These are phyloP conservation scores for Mortierella sp. DNA, from an alignment of 371 early-diverging fungal species.

Conservation along the genomic window DNA sequence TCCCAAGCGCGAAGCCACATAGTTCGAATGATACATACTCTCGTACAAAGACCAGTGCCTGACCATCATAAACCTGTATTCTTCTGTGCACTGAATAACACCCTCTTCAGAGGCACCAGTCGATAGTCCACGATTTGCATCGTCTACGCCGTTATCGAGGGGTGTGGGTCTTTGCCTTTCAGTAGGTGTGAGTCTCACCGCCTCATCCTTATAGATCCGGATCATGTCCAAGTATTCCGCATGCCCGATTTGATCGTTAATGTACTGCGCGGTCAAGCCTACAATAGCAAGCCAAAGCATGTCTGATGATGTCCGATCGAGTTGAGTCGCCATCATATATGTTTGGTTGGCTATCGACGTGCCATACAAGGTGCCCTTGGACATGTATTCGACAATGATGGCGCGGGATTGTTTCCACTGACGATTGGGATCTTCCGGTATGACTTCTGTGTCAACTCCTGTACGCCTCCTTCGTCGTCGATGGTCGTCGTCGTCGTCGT, in stretches of 20 bases:
- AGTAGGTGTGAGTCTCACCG: conserved; percentile 56
- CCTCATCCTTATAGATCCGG: conserved; percentile 67
- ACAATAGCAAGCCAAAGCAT: conserved; percentile 69
- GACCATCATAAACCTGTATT: conserved; percentile 85
- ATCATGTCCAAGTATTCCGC: conserved; percentile 64
- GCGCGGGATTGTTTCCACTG: conserved; percentile 38
- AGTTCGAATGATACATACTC: conserved; percentile 86
- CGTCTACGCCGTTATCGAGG: not conserved
- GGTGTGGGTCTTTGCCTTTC: not conserved
- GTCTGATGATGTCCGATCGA: conserved; percentile 31
- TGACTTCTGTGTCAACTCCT: conserved; percentile 30
- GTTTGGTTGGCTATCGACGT: conserved; percentile 48
- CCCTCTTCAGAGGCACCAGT: conserved; percentile 31
- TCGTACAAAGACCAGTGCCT: conserved; percentile 93
- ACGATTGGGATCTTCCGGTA: conserved; percentile 13
- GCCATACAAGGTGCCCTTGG: conserved; percentile 26
- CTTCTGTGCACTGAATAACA: conserved; percentile 59
- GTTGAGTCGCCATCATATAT: conserved; percentile 45
- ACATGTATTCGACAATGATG: conserved; percentile 39
- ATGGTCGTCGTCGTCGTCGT: conserved; percentile 17
- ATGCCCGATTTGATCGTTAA: conserved; percentile 71
- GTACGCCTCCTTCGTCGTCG: conserved; percentile 30
- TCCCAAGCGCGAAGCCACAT: conserved; percentile 84
- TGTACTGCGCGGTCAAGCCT: conserved; percentile 76
- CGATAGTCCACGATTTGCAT: not conserved